phyloP scores from a whole-genome alignment of 2,329 filamentous ascomycete species.

The Sporothrix globosa region DNA sequence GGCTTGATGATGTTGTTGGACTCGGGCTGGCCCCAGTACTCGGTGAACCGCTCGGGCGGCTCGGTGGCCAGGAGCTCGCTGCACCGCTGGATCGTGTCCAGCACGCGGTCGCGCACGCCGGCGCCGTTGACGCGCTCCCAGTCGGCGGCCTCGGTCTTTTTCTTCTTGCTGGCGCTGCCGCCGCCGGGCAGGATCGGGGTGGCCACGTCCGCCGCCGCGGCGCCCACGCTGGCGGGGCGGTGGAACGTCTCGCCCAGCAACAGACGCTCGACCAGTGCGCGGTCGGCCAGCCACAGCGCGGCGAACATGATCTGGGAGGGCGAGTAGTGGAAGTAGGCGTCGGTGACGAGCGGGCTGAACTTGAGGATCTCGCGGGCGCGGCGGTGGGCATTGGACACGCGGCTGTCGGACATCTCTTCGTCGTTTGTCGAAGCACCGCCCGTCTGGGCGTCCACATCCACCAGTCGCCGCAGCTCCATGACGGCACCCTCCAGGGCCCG shows the following conservation, averaged over 20 bases:
- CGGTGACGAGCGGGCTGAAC: slow-evolving; percentile 80
- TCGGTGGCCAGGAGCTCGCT: slow-evolving; percentile 60
- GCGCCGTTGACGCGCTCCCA: slow-evolving; percentile 39
- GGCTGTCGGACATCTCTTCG: slow-evolving; percentile 39
- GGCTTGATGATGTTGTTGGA: slow-evolving; percentile 57
- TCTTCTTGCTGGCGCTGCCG: slow-evolving; percentile 35
- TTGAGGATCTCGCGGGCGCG: slow-evolving; percentile 74
- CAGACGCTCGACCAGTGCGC: slow-evolving; percentile 58
- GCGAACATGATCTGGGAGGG: slow-evolving; percentile 93
- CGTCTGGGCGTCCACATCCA: slow-evolving; percentile 58
- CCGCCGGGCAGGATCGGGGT: slow-evolving; percentile 31
- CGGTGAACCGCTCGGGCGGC: slow-evolving; percentile 57
- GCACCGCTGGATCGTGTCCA: slow-evolving; percentile 55
- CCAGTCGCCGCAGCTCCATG: slow-evolving; percentile 75
- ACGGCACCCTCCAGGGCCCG: slow-evolving; percentile 83
- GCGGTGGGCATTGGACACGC: slow-evolving; percentile 67
- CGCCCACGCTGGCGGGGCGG: slow-evolving; percentile 36
- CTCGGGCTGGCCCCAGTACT: slow-evolving; percentile 58
- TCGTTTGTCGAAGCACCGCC: slow-evolving; percentile 28
- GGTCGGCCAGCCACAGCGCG: slow-evolving; percentile 75
- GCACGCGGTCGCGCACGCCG: slow-evolving; percentile 52
- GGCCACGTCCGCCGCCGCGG: slow-evolving; percentile 37
- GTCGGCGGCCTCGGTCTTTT: slow-evolving; percentile 32
- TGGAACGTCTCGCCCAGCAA: slow-evolving; percentile 50
- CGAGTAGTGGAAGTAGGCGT: slow-evolving; percentile 96